phyloP scores from a whole-genome alignment of 768 basidiomycete genomes.

The Calocera cornea region DNA sequence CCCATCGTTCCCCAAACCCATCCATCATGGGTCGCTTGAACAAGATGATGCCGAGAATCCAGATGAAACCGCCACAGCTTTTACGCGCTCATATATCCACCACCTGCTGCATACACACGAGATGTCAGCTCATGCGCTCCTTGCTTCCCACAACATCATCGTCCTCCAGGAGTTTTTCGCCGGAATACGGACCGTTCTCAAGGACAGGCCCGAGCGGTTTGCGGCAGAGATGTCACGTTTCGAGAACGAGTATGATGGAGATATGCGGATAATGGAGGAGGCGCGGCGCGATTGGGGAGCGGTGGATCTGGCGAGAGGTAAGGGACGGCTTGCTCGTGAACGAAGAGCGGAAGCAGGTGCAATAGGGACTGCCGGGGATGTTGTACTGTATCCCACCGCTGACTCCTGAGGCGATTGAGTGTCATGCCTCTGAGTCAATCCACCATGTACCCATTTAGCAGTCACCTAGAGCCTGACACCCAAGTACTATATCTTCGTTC shows the following conservation, averaged over 20 bases:
- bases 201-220: conserved; percentile 2
- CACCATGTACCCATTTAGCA: neutral
- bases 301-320: conserved; percentile 59
- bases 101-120: conserved; percentile 81
- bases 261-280: conserved; percentile 33
- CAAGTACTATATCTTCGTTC: conserved; percentile 57
- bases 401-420: no score
- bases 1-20: conserved; percentile 13
- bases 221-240: conserved; percentile 40
- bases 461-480: neutral
- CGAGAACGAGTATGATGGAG: conserved; percentile 37
- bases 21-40: conserved; percentile 17
- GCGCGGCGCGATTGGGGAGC: conserved; percentile 46
- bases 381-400: no score
- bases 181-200: conserved; percentile 35
- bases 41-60: conserved; percentile 2
- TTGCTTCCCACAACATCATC: conserved; percentile 61
- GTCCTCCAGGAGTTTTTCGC: conserved; percentile 53
- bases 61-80: conserved; percentile 16
- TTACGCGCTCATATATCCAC: conserved; percentile 57
- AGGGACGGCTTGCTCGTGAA: conserved; percentile 59
- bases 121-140: conserved; percentile 69
- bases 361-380: neutral
- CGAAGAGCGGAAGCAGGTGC: conserved; percentile 28
- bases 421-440: no score